Conservation (phyloP, 106 monocot species). For the Hemerocallis citrina region DNA sequence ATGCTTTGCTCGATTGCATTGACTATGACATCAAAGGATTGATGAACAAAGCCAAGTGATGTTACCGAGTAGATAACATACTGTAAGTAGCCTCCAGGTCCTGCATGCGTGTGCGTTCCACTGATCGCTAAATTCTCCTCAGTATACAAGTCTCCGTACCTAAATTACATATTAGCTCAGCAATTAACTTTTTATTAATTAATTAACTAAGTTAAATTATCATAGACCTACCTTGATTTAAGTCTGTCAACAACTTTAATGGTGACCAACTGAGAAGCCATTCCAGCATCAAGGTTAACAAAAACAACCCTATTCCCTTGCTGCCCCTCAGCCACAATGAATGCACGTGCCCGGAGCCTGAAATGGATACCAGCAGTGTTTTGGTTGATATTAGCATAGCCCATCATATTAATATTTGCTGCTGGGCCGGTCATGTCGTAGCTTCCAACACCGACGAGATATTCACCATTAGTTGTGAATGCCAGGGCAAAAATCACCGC, state of each 20-base stretch:
- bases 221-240: conserved; percentile 11
- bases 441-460: conserved; percentile 5
- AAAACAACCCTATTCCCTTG: conserved; percentile 8
- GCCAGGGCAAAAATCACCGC: not conserved
- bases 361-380: conserved; percentile 4
- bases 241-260: conserved; percentile 20
- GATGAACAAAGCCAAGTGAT: conserved; percentile 26
- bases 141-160: conserved; percentile 29
- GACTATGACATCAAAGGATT: conserved; percentile 27
- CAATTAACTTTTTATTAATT: not conserved
- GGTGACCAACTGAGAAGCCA: conserved; percentile 23
- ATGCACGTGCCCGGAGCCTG: conserved; percentile 4
- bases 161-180: not conserved
- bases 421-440: conserved; percentile 15
- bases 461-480: not conserved
- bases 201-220: not conserved
- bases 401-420: conserved; percentile 9
- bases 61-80: conserved; percentile 25
- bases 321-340: not conserved
- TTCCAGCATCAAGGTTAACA: conserved; percentile 17
- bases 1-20: conserved; percentile 21
- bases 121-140: conserved; percentile 27
- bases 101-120: conserved; percentile 30
- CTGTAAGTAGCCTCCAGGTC: conserved; percentile 30
- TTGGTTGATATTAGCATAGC: conserved; percentile 8